These are phyloP conservation scores for Nicotiana rustica DNA, from an alignment of 305 asterid species.

Conservation along the genomic window DNA sequence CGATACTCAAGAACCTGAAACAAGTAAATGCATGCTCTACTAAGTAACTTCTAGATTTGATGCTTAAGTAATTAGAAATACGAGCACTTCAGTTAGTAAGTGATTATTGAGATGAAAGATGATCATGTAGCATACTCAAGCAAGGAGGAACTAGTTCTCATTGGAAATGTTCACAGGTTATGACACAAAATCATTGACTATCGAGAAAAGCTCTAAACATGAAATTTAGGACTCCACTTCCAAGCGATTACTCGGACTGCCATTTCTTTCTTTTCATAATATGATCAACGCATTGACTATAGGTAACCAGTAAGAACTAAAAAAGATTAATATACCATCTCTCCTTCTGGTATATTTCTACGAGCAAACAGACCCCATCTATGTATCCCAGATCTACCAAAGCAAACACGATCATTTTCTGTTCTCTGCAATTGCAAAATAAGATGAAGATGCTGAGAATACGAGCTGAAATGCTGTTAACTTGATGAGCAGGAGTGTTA, in stretches of 20 bases:
- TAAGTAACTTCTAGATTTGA: constrained; percentile 27
- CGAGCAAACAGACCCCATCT: constrained; percentile 99
- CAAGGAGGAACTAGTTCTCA: constrained; percentile 24
- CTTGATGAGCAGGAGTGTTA: constrained; percentile 32
- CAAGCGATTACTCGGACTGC: neutral
- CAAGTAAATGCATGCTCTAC: constrained; percentile 34
- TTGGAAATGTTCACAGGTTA: neutral
- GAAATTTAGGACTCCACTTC: constrained; percentile 3
- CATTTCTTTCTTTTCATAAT: constrained; percentile 22
- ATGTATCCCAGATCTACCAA: constrained; percentile 96
- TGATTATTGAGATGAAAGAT: constrained; percentile 20
- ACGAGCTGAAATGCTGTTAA: constrained; percentile 35
- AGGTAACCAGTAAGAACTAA: neutral
- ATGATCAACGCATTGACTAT: constrained; percentile 15
- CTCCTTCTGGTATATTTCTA: constrained; percentile 88
- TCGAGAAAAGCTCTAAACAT: neutral
- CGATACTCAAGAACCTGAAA: constrained; percentile 96
- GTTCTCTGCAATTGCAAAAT: constrained; percentile 68
- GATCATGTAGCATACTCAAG: constrained; percentile 26
- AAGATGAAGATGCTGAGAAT: constrained; percentile 42
- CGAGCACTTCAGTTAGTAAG: neutral
- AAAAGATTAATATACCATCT: constrained; percentile 65
- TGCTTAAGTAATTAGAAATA: constrained; percentile 1
- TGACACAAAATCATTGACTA: constrained; percentile 21
- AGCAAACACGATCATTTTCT: constrained; percentile 91